Evolutionary conservation across 2,329 filamentous ascomycete genomes (phyloP).

Genomic region (Colletotrichum eleusines): DNA sequence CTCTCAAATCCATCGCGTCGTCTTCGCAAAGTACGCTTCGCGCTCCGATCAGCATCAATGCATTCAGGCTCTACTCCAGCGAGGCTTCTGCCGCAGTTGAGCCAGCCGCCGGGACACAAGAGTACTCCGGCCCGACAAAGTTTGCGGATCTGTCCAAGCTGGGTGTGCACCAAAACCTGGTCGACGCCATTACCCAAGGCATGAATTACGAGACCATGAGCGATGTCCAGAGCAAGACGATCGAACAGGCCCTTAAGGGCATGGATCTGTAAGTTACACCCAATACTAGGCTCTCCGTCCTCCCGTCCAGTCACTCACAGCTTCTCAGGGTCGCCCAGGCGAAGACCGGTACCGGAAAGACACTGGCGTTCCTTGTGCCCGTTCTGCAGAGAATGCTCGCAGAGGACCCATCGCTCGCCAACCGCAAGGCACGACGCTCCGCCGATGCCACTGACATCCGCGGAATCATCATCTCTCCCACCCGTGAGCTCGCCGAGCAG

Average conservation of each 20-base stretch:
- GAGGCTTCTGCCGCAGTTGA: conserved; percentile 51
- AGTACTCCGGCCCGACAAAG: conserved; percentile 43
- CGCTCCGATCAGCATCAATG: conserved; percentile 27
- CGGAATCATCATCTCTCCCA: conserved; percentile 81
- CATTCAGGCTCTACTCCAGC: conserved; percentile 54
- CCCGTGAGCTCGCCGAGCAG: conserved; percentile 84
- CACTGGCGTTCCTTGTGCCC: conserved; percentile 90
- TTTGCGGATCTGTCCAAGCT: conserved; percentile 58
- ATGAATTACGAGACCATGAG: conserved; percentile 91
- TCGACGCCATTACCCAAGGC: conserved; percentile 75
- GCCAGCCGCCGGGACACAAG: conserved; percentile 26
- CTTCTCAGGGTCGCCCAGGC: conserved; percentile 83
- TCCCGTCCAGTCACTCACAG: conserved; percentile 43
- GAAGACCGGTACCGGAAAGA: conserved; percentile 97
- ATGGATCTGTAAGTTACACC: conserved; percentile 79
- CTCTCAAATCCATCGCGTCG: conserved; percentile 35
- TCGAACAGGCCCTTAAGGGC: conserved; percentile 82
- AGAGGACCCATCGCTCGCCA: conserved; percentile 71
- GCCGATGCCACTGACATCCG: conserved; percentile 70
- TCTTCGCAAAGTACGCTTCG: conserved; percentile 31
- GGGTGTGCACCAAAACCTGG: conserved; percentile 73
- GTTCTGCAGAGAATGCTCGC: conserved; percentile 82
- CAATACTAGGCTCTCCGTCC: conserved; percentile 22
- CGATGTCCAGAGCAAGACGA: conserved; percentile 87
- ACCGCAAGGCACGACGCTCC: conserved; percentile 51